phyloP scores from a whole-genome alignment of 164 flowering plant genomes.

The Dillenia suffruticosa region DNA sequence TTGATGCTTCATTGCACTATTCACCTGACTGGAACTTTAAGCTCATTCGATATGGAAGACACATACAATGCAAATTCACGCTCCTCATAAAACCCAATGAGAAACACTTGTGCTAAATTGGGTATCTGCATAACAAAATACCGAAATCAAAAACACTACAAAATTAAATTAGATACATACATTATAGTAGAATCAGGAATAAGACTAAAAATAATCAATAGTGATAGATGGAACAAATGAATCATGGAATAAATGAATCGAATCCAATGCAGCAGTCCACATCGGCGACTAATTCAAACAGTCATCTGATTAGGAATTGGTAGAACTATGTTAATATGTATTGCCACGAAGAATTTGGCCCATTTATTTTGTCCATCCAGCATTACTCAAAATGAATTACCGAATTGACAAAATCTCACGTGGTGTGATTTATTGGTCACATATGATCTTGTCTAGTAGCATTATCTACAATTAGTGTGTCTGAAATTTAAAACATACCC shows the following conservation, averaged over 20 bases:
- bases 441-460: too few relatives aligned
- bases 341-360: too few relatives aligned
- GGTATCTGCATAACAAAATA: conserved; percentile 52
- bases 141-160: background rate
- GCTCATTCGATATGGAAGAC: conserved; percentile 90
- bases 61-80: conserved; percentile 92
- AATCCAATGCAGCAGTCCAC: too few relatives aligned
- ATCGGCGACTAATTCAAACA: too few relatives aligned
- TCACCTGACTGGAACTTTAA: conserved; percentile 89
- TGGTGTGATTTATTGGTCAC: too few relatives aligned
- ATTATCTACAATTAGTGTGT: too few relatives aligned
- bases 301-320: too few relatives aligned
- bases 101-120: conserved; percentile 79
- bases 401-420: too few relatives aligned
- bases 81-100: conserved; percentile 95
- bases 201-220: background rate
- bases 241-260: background rate
- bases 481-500: conserved; percentile 29
- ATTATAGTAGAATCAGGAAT: background rate
- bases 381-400: too few relatives aligned
- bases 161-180: too few relatives aligned
- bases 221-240: background rate
- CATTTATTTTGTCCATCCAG: too few relatives aligned
- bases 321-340: too few relatives aligned
- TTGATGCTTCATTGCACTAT: background rate